Conservation (phyloP, 1,284 basidiomycete genomes). For the Hemileccinum hortonii region DNA sequence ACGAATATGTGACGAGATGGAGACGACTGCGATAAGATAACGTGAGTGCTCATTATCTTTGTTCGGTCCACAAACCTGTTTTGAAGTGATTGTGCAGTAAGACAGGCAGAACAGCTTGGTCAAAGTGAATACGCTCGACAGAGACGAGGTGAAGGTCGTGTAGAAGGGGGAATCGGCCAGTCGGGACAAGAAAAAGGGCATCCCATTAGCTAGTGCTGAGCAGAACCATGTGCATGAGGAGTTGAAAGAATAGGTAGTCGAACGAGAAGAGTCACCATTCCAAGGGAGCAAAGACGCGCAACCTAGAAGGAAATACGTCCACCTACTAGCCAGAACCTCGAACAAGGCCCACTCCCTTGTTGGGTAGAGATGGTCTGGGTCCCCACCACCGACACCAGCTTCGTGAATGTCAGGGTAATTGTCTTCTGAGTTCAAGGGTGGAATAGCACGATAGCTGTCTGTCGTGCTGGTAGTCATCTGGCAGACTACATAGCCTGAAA, state of each 20-base stretch:
- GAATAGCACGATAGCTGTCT: no score
- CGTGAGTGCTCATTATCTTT: constrained; percentile 7
- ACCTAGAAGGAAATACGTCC: constrained; percentile 67
- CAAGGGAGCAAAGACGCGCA: constrained; percentile 71
- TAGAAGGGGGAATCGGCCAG: constrained; percentile 53
- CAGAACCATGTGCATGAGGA: background rate
- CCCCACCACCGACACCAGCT: no score
- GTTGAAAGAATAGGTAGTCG: background rate
- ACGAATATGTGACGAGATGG: constrained; percentile 49
- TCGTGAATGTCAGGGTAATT: no score
- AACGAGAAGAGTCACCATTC: constrained; percentile 56
- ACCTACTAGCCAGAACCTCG: no score
- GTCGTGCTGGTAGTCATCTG: no score
- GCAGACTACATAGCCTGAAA: no score
- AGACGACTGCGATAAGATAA: constrained; percentile 30
- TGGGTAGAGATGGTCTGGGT: background rate
- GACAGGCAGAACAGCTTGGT: constrained; percentile 66
- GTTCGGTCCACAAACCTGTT: constrained; percentile 46
- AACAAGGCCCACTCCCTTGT: no score
- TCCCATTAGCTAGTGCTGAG: constrained; percentile 72
- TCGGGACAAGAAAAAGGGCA: constrained; percentile 69
- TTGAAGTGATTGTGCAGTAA: constrained; percentile 65
- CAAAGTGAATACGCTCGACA: constrained; percentile 63
- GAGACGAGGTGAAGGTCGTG: constrained; percentile 66
- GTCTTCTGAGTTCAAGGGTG: no score